Base-by-base conservation (phyloP, 1,139 yeast genomes). In the Ogataea hybrid region DNA sequence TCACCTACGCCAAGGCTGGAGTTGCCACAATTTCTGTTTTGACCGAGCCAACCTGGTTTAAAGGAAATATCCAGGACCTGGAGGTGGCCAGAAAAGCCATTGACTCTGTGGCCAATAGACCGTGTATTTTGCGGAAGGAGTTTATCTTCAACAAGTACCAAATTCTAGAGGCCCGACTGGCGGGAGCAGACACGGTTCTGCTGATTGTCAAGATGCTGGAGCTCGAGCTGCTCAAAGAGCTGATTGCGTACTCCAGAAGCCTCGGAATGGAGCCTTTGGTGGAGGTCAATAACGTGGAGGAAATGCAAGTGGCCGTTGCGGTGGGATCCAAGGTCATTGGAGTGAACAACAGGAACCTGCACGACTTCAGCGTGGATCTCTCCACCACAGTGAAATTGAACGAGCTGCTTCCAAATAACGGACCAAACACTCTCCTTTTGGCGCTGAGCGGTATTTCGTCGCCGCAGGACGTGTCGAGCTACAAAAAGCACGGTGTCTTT, bases 21-120 rank as follows among this genome's bases (percentile, higher is more conserved):
- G 95, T 95, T 33, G 70, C 95, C 10, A 83, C 95, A 3, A 87
- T 92, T 38, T 88, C 97, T 1, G 96, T 92, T 6, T 73, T 92
- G 53, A 92, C 98, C 1, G 98, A 92, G 63, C 98, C 98, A 14
- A 84, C 75, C 47, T 92, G 97, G 97, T 92, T 92, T 67, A 89
- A 89, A 67, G 98, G 98, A 4, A 74, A 84, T 3, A 61, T 92
- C 43, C 89, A 86, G 30, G 98, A 92, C 63, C 63, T 92, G 63
- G 74, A 77, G 32, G 69, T 81, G 36, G 95, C 84, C 2, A 71
- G 87, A 36, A 67, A 70, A 22, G 75, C 77, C 0, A 60, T 80
- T 9, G 79, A 73, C n/a, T 22, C 23, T 7, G 33, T 44, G 4
- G 59, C 62, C 28, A 66, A 73, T 48, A 77, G 98, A 60, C 98